Base-by-base conservation (phyloP, 768 basidiomycete genomes). In the Crassisporium funariophilum region DNA sequence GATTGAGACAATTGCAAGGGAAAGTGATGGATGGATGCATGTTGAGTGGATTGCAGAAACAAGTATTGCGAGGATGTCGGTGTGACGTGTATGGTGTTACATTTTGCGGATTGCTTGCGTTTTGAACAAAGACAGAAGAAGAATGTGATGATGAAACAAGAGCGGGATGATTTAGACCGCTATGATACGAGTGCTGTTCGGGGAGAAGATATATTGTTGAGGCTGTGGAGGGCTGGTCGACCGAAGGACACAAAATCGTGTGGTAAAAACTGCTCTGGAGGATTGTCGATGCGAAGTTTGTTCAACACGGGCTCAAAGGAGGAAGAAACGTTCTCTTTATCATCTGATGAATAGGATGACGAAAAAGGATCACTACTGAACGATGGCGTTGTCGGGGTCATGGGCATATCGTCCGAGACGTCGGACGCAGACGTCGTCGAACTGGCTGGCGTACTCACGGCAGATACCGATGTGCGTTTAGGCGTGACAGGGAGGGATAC, bases 211-310 rank as follows among this genome's bases (percentile, higher is more conserved):
- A 83, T 75, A 63, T 88, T 77, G 64, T 87, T 91, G 68, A 88
- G 76, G 62, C 77, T 86, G 66, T 89, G 86, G 39, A 91, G 81
- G 55, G 83, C 86, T 43, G 83, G 81, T 39, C 88, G 84, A 62
- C 88, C 83, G 64, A 88, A 88, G 25, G 80, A 67, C 55, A 91
- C 84, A 63, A 85, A 90, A 68, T 88, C 88, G 64, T 89, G 86
- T 3, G 88, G 88, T 47, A 88, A 79, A 64, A 74, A 87, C 61
- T 89, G 86, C 52, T 90, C 87, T 38, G 86, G 83, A 24, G 82
- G 72, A 45, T 74, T 72, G 61, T 88, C 88, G 51, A 79, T 69
- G 53, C 78, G 79, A 54, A 80, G 79, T 65, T 89, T 87, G 69
- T 82, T 87, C 57, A 88, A 65, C 49, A 82, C 75, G 45, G 85